A percentile compares a stretch with the other conserved stretches of the same genome.
Conservation (phyloP, 2,329 filamentous ascomycete genomes). For the Neopestalotiopsis sp. region DNA sequence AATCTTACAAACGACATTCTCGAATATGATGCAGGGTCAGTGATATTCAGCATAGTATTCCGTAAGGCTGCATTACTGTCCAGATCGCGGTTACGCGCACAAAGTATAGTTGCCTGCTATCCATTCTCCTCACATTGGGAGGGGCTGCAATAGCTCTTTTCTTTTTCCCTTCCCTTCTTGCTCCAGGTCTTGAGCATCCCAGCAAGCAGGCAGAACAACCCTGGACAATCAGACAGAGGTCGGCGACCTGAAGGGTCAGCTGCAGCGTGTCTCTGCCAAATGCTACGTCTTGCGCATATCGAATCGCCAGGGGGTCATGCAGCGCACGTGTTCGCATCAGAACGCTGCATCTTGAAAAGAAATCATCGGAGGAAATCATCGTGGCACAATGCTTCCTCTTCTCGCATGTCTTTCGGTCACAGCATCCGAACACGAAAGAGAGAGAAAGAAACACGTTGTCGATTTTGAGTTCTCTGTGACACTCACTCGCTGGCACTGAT, state of each 20-base stretch:
- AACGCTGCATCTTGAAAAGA: not conserved
- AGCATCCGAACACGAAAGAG: slow-evolving; percentile 2
- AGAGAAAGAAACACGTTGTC: not conserved
- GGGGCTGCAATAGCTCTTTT: not conserved
- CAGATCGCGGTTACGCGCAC: too few relatives aligned
- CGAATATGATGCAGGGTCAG: too few relatives aligned
- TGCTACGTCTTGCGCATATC: not conserved
- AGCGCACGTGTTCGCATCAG: not conserved
- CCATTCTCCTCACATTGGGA: too few relatives aligned
- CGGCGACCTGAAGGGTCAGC: not conserved
- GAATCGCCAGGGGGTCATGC: not conserved
- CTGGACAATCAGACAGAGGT: not conserved
- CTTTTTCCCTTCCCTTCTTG: not conserved
- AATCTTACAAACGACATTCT: too few relatives aligned
- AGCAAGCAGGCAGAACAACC: not conserved
- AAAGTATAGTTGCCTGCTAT: too few relatives aligned
- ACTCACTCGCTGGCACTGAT: not conserved
- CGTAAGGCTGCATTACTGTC: too few relatives aligned
- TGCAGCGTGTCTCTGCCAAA: not conserved
- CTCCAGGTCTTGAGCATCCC: not conserved
- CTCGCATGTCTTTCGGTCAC: not conserved
- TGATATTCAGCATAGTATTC: too few relatives aligned
- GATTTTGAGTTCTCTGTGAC: not conserved
- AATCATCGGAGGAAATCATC: not conserved
- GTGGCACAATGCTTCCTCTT: not conserved